These are phyloP conservation scores for Poa pratensis DNA, from an alignment of 176 grass and related monocot genomes.

Conservation along the genomic window DNA sequence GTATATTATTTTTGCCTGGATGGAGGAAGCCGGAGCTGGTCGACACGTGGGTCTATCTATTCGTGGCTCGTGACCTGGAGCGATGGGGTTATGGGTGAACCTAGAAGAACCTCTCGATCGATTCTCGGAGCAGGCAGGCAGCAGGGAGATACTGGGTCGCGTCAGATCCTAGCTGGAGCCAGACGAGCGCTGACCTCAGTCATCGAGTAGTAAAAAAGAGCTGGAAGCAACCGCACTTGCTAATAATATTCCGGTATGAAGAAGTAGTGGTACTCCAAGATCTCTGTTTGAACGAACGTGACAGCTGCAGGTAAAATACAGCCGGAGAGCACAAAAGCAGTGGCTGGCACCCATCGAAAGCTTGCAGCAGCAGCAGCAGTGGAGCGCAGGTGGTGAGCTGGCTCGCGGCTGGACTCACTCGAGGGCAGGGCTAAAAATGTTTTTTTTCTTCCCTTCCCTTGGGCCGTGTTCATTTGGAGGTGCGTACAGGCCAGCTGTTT, in stretches of 20 bases:
- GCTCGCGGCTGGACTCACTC: neutral
- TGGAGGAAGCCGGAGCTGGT: neutral
- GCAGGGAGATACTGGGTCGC: too few relatives aligned
- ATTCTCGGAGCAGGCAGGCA: neutral
- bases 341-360: neutral
- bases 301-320: neutral
- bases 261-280: neutral
- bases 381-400: neutral
- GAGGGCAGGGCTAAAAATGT: neutral
- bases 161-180: conserved; percentile 30
- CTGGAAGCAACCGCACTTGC: neutral
- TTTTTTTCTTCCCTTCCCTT: neutral
- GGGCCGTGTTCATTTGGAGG: too few relatives aligned
- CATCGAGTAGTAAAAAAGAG: neutral
- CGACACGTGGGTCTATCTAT: neutral
- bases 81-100: neutral
- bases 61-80: neutral
- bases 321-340: neutral
- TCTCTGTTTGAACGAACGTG: neutral
- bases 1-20: too few relatives aligned
- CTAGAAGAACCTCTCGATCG: neutral
- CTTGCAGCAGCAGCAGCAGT: neutral
- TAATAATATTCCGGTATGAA: neutral
- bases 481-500: neutral
- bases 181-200: neutral